Evolutionary conservation across 2,329 filamentous ascomycete genomes (phyloP), one percentile per base, ranked within the genome.

Genomic region (Cercospora sp.): DNA sequence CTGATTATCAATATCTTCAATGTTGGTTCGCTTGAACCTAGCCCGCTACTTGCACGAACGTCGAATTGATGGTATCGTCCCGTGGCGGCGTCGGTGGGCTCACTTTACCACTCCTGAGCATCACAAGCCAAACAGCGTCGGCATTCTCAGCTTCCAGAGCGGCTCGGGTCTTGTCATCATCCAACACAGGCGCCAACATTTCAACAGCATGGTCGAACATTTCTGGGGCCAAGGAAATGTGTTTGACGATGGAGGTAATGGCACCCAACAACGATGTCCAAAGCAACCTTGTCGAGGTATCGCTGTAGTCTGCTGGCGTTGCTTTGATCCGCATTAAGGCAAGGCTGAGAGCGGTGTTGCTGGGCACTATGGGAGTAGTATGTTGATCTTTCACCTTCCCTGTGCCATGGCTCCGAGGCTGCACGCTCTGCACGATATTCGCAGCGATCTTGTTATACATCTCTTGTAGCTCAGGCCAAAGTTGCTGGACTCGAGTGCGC

Each of bases 91-190:
- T 42, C 8, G 68, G 70, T 23, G 64, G 9, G n/a, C 10, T 51
- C 13, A 65, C 13, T 10, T 23, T 39, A 20, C 73, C 74, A 64
- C 39, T 60, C 48, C 69, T 68, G 55, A 75, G 85, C 74, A 87
- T 79, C 48, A 83, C 82, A 71, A 94, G 79, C 92, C 92, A 96
- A 3, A 95, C 89, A 1, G 90, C 90, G 81, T 95, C 92, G 0
- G 85, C 82, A 77, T 94, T 93, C 63, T 90, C 80, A 3, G 77
- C 79, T 71, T 91, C 87, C 57, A 95, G 78, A 10, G 87, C 87
- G 36, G 80, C 79, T 59, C 83, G 84, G 10, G 90, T 84, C 59
- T 86, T 81, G 1, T 74, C 64, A 6, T 74, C 73, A 10, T 73
- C 69, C 5, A 81, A 42, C 10, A 80, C 73, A 2, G 78, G 77